Conservation (phyloP, 805 yeast species). For the Zygotorulaspora sp. region DNA sequence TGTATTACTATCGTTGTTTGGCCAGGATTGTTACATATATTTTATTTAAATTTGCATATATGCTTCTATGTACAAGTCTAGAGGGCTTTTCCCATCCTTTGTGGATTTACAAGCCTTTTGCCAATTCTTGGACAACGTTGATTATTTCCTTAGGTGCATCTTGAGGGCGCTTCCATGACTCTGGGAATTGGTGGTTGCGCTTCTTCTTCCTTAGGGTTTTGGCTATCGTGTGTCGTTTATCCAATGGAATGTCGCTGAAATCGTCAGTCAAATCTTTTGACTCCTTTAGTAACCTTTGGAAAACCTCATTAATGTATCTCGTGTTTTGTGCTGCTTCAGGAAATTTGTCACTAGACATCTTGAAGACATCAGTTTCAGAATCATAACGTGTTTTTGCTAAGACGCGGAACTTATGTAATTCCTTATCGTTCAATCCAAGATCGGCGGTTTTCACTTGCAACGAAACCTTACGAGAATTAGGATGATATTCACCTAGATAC, state of each 20-base stretch:
- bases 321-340: conserved; percentile 85
- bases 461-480: conserved; percentile 55
- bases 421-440: conserved; percentile 47
- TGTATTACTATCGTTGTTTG: conserved; percentile 5
- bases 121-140: conserved; percentile 19
- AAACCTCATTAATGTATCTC: conserved; percentile 58
- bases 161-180: conserved; percentile 71
- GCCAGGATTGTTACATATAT: neutral
- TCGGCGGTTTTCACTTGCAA: conserved; percentile 50
- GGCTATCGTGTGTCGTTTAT: conserved; percentile 60
- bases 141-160: conserved; percentile 53
- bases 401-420: conserved; percentile 70
- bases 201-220: conserved; percentile 42
- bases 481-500: conserved; percentile 67
- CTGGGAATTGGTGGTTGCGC: conserved; percentile 56
- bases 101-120: conserved; percentile 7
- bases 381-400: conserved; percentile 77
- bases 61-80: too few relatives aligned
- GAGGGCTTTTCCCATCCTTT: too few relatives aligned
- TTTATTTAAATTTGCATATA: neutral
- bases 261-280: conserved; percentile 59
- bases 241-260: conserved; percentile 76
- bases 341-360: conserved; percentile 60
- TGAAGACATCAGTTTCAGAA: conserved; percentile 52
- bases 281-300: conserved; percentile 57